Evolutionary conservation across 192 early-diverging fungal genomes (phyloP).

Genomic region (Chytriomyces hyalinus): DNA sequence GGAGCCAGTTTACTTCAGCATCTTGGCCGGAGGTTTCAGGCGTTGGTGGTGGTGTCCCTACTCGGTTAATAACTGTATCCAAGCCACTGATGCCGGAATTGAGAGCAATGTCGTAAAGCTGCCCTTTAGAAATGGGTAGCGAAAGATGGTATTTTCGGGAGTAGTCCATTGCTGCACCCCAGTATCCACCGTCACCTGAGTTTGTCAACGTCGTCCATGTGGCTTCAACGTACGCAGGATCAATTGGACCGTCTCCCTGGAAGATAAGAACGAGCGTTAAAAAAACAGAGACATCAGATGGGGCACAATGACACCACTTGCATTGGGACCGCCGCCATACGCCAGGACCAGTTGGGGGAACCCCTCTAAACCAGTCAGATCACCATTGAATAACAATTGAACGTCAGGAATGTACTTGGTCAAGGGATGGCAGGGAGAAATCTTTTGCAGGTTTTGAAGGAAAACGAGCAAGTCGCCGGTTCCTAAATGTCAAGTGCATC

Average conservation of each 20-base stretch:
- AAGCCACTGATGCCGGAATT: constrained; percentile 11
- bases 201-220: constrained; percentile 17
- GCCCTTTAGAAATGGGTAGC: constrained; percentile 27
- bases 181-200: constrained; percentile 6
- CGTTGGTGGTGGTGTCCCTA: background rate
- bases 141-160: constrained; percentile 8
- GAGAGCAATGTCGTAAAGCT: constrained; percentile 25
- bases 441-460: constrained; percentile 15
- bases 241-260: constrained; percentile 9
- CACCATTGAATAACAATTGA: background rate
- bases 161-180: constrained; percentile 10
- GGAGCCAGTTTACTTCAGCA: background rate
- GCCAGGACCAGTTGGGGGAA: background rate
- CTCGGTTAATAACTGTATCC: background rate
- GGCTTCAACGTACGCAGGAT: constrained; percentile 25
- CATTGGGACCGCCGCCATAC: constrained; percentile 3
- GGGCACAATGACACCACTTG: background rate
- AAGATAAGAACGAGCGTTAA: background rate
- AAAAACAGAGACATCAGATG: background rate
- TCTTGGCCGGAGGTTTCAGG: background rate
- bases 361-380: background rate
- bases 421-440: constrained; percentile 5
- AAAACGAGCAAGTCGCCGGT: constrained; percentile 14
- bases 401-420: constrained; percentile 24
- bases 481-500: background rate